phyloP scores from a whole-genome alignment of 768 basidiomycete species.

The Candolleomyces aberdarensis region DNA sequence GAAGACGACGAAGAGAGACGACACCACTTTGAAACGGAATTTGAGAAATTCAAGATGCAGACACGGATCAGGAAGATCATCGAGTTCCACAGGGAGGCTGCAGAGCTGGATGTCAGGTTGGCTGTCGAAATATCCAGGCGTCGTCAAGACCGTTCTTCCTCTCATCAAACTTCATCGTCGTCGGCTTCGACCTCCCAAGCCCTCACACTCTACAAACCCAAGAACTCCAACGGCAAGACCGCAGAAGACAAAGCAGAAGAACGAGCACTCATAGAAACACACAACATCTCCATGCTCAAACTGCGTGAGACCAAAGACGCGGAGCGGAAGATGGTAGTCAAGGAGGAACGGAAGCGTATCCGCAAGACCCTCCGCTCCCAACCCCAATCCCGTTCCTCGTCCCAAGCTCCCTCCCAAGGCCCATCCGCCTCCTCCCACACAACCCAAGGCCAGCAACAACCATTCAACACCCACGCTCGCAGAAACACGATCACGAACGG shows the following conservation, averaged over 20 bases:
- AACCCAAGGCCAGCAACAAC: background rate
- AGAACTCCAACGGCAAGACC: background rate
- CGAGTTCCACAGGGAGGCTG: constrained; percentile 49
- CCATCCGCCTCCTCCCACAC: background rate
- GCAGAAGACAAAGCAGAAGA: constrained; percentile 26
- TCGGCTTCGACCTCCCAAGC: background rate
- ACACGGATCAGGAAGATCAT: constrained; percentile 45
- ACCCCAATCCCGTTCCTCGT: background rate
- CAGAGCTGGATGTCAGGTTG: constrained; percentile 38
- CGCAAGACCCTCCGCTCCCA: constrained; percentile 22
- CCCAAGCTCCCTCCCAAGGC: background rate
- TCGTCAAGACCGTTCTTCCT: background rate
- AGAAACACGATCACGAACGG: too few relatives aligned
- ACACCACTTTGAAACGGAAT: constrained; percentile 34
- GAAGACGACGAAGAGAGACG: constrained; percentile 15
- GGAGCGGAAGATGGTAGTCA: constrained; percentile 43
- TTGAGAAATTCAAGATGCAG: constrained; percentile 43
- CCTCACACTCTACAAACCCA: constrained; percentile 28
- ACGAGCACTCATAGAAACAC: constrained; percentile 30
- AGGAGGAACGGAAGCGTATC: constrained; percentile 34
- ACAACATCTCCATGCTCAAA: constrained; percentile 34
- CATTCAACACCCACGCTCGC: too few relatives aligned
- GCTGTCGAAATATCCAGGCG: constrained; percentile 33
- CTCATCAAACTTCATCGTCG: background rate
- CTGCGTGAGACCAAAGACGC: constrained; percentile 46